Evolutionary conservation across 2,329 filamentous ascomycete genomes (phyloP), one percentile per base, ranked within the genome.

Genomic region (Fusarium subglutinans): DNA sequence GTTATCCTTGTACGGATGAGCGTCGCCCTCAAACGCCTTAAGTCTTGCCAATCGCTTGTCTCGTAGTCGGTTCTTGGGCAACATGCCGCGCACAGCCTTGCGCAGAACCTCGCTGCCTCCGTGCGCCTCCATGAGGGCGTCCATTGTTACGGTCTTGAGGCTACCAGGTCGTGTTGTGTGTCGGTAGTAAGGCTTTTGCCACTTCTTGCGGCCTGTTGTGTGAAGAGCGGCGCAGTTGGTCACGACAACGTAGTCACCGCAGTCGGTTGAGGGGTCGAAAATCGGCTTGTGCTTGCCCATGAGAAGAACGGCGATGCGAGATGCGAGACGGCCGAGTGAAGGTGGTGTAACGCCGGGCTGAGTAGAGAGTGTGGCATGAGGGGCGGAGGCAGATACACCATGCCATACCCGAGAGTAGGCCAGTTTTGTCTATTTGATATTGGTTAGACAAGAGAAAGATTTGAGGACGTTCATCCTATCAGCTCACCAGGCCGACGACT

Each of bases 261-360:
- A 98, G 88, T 99, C 96, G 70, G 95, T 98, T 28, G 95, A 98
- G 4, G 96, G 96, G 85, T 98, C 94, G 86, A 91, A 99, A 83
- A 96, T 98, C 28, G 96, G 96, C 86, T 99, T 99, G 89, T 99
- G 93, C 88, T 99, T 99, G 85, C 96, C 96, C 95, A 98, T 98
- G 59, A 98, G 90, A 69, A 94, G 88, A 61, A 92, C 87, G 71
- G 95, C 96, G 83, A 98, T 98, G 73, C 93, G 91, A 60, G 93
- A 94, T 70, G 96, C 96, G 58, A 98, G 89, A 47, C 96, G 94
- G 77, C 96, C 96, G 45, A 98, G 92, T n/a, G 94, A 91, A 20
- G 95, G 94, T 24, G 90, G 88, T 26, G 91, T 91, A 30, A 90
- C 82, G 76, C 87, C 84, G 76, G 78, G 88, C 81, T 83, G 87